Base-by-base conservation (phyloP, 768 basidiomycete genomes). In the Phanerodontia chrysosporium region DNA sequence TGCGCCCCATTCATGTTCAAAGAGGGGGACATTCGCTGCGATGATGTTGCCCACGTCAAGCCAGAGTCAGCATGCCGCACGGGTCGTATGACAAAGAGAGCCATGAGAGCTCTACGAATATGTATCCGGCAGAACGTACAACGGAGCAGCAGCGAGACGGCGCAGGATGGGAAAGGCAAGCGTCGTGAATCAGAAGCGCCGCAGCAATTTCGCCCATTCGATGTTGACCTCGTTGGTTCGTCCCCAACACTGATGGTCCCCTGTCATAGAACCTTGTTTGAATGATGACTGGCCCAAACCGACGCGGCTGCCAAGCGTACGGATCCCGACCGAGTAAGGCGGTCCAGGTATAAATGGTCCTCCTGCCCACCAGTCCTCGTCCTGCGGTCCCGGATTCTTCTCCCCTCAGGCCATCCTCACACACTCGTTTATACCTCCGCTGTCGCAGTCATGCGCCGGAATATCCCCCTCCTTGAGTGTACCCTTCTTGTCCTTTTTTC, bases 341-440 rank as follows among this genome's bases (percentile, higher is more conserved):
- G 35, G 52, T 9, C 52, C 24, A 53, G 21, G 36, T 53, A 53
- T 53, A 53, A 24, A 53, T 42, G n/a, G n/a, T n/a, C n/a, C n/a
- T n/a, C n/a, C n/a, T n/a, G n/a, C n/a, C n/a, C n/a, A n/a, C n/a
- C n/a, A n/a, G n/a, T n/a, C n/a, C n/a, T n/a, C n/a, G n/a, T n/a
- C n/a, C 32, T 13, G 32, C 32, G 32, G 32, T 35, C 32, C n/a
- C n/a, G n/a, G n/a, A n/a, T 35, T 14, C 32, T 42, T 18, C 6
- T 42, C 18, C 18, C 39, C 16, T 42, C 39, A 10, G 4, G 39
- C 4, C 39, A 18, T 18, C 18, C 39, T 42, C 16, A 4, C 18
- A 10, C 39, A 42, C 4, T 10, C 4, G 18, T 18, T 18, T 42
- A 42, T 18, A 18, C 18, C 16, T 42, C 39, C 18, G 39, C 39